Base-by-base conservation (phyloP, 106 monocot genomes). In the Allium cepa region DNA sequence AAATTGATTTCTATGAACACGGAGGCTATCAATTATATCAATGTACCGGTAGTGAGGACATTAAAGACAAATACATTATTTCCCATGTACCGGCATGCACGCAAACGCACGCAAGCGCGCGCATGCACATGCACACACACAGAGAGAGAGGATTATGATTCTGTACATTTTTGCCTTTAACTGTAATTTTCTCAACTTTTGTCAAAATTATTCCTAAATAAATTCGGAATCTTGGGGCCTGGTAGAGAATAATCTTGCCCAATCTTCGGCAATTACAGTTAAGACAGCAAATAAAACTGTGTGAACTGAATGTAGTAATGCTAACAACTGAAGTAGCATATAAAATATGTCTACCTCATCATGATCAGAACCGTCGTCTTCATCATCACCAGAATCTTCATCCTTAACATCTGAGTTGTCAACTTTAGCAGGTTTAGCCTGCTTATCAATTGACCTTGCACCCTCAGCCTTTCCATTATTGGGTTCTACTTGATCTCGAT, bases 351-450 rank as follows among this genome's bases (percentile, higher is more conserved):
- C 3, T 60, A 60, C 60, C 7, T 72, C 76, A 49, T 73, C 73
- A 51, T 49, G 8, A 7, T 52, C 66, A 52, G 50, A 66, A 46
- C 47, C 46, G 50, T 50, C 66, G 11, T 51, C 50, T 4, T 66
- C 66, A 7, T 66, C 66, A 5, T 66, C 66, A 4, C 52, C 66
- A 8, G 50, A 53, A 27, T 61, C 69, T 8, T 69, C 70, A 53
- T 57, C 49, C 55, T 69, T 69, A 10, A 36, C 52, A 17, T 70
- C 73, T 7, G 69, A 16, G 60, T 74, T 82, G 8, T 69, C 69
- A 59, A 50, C 64, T 45, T 66, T 66, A 51, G 22, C 66, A 7
- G 66, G 51, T 50, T 66, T 52, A 66, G 50, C 66, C 49, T 52
- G 50, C 28, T 66, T 66, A 66, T 49, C 9, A 26, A 9, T 48